Base-by-base conservation (phyloP, 148 eudicot genomes). In the Vaccinium myrtillus region DNA sequence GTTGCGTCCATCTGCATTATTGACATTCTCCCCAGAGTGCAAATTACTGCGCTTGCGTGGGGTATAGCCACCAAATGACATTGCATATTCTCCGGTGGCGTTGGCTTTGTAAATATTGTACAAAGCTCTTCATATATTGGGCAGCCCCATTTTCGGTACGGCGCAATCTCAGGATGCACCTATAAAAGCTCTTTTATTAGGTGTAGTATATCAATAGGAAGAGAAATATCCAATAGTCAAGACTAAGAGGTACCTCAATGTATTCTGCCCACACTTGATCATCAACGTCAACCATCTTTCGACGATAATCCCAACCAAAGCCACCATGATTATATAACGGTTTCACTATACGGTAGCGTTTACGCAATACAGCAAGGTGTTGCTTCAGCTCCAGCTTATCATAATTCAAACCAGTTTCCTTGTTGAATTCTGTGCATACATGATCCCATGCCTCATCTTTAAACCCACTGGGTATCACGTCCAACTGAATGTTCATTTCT, bases 41-140 rank as follows among this genome's bases (percentile, higher is more conserved):
- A 9, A 67, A 50, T 25, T 43, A 55, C 80, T 36, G 51, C 14
- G 27, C 39, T n/a, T 53, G 67, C 21, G 23, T 16, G 43, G 21
- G 12, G 4, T 83, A 49, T 46, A 56, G 43, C 75, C 75, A 59
- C 74, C 75, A 12, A 2, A 0, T 12, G 56, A 16, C 8, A 53
- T 14, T 21, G 82, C 88, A 86, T 78, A 27, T 53, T 36, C 51
- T 73, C 80, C 80, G 1, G 88, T 86, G 49, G 85, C 86, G 9
- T 54, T 55, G 80, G 73, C 73, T 69, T 74, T 43, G 87, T 85
- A 30, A 85, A 85, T 50, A 85, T 85, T 58, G 83, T 85, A n/a
- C 87, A 80, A 10, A 85, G 58, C 43, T 85, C 80, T 79, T 85
- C 87, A 39, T 85, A 85, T 75, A 74, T 71, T 58, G 87, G 87